A percentile compares a stretch with the other conserved stretches of the same genome.
Evolutionary conservation across 371 early-diverging fungal genomes (phyloP).

Genomic region (Choanephora cucurbitarum): DNA sequence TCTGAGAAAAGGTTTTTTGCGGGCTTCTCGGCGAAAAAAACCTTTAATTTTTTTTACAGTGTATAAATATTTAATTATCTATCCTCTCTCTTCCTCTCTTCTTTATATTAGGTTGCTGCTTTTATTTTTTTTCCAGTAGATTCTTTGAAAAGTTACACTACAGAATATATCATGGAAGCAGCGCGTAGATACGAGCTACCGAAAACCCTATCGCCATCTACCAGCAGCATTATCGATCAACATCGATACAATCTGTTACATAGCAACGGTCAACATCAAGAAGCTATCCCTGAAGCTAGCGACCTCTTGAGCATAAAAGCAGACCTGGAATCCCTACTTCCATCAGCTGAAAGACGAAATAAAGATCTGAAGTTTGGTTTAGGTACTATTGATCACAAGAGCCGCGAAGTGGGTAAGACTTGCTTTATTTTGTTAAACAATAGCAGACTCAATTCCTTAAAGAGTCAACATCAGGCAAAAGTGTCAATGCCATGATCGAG

Average conservation of each 20-base stretch:
- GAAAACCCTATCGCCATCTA: background rate
- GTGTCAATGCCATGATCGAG: conserved; percentile 28
- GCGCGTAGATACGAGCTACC: background rate
- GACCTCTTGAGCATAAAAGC: conserved; percentile 36
- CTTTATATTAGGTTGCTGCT: too few relatives aligned
- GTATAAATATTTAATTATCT: too few relatives aligned
- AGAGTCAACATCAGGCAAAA: conserved; percentile 21
- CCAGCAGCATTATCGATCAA: background rate
- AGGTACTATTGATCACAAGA: conserved; percentile 4
- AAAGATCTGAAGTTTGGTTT: conserved; percentile 21
- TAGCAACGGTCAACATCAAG: conserved; percentile 7
- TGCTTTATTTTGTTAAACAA: too few relatives aligned
- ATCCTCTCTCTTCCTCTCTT: too few relatives aligned
- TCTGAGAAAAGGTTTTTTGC: too few relatives aligned
- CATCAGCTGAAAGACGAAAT: conserved; percentile 25
- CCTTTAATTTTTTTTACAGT: too few relatives aligned
- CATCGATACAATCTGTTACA: background rate
- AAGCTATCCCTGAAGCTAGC: conserved; percentile 30
- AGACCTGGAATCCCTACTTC: conserved; percentile 34
- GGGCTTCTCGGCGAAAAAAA: too few relatives aligned
- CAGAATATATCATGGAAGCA: background rate
- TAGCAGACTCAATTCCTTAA: too few relatives aligned
- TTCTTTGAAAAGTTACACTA: too few relatives aligned
- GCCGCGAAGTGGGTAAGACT: background rate
- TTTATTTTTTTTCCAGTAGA: too few relatives aligned